phyloP scores from a whole-genome alignment of 768 basidiomycete species.

The Pisolithus microcarpus region DNA sequence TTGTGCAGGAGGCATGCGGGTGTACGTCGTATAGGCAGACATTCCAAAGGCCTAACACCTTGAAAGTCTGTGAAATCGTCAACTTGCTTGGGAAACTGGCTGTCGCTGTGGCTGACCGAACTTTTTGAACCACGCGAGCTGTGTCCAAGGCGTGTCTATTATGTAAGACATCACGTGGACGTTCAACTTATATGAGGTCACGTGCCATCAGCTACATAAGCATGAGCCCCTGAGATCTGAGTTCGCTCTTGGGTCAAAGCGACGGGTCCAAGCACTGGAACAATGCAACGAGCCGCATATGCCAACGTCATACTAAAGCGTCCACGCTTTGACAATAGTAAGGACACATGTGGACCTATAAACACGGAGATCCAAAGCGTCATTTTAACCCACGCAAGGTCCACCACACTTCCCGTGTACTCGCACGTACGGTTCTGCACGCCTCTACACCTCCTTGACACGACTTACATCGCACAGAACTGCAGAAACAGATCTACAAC shows the following conservation, averaged over 20 bases:
- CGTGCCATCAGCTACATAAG: constrained; percentile 7
- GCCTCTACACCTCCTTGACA: background rate
- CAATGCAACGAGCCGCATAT: background rate
- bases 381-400: background rate
- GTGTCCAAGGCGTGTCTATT: constrained; percentile 22
- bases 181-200: constrained; percentile 19
- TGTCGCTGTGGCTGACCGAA: constrained; percentile 7
- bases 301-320: background rate
- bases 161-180: constrained; percentile 25
- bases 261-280: background rate
- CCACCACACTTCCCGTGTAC: too few species aligned
- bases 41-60: constrained; percentile 45
- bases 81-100: constrained; percentile 3
- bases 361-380: background rate
- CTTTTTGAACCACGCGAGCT: constrained; percentile 9
- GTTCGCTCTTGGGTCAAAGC: constrained; percentile 1
- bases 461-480: background rate
- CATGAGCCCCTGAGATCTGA: background rate
- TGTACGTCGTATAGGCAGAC: constrained; percentile 32
- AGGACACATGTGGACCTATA: background rate
- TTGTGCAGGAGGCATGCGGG: constrained; percentile 28
- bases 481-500: background rate
- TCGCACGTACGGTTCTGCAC: too few species aligned
- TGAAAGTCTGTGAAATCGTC: constrained; percentile 17
- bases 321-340: background rate